Base-by-base conservation (phyloP, 495 filamentous ascomycete genomes). In the Extremus antarcticus region DNA sequence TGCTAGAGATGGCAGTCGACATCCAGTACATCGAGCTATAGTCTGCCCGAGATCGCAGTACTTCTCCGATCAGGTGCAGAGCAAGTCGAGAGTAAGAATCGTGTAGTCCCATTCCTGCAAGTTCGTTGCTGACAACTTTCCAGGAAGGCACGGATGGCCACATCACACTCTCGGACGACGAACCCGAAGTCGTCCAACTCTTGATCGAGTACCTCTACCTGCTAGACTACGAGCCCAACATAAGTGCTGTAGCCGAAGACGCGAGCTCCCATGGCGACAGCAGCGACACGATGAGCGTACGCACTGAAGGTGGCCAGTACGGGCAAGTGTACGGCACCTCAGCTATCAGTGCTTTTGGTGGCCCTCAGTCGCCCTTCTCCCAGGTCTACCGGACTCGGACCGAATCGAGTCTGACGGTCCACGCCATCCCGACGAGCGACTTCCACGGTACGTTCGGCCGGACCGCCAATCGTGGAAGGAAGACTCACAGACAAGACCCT, bases 191-290 rank as follows among this genome's bases (percentile, higher is more conserved):
- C 10, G 53, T 55, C 45, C 22, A 25, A 3, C 43, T 49, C 17
- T 24, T 55, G 24, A 20, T 55, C 19, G 43, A 55, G 19, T 55
- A 55, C 35, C 24, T 55, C 22, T 55, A 55, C 45, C 53, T 55
- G 2, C 53, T 55, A 1, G 53, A 55, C 46, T 55, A 55, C 53
- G 43, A 48, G 16, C 43, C 53, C 21, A 9, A 25, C 11, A 23
- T 15, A 15, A 1, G 15, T 17, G 24, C 53, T 24, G 25, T 24
- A 25, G 17, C 38, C 50, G 53, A 43, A 21, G 25, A 38, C 43
- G 29, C 25, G 11, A 50, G 43, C 43, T 24, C 38, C 29, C 53
- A 23, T 15, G 43, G 20, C 11, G 38, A 41, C 43, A 43, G 25
- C 29, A 50, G 43, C 24, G 53, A 55, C 45, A 39, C 43, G 2